phyloP scores from a whole-genome alignment of 345 rosid species.

The sweet orange (Citrus sinensis) region DVS_A1.0 CM039163.1:3846001-3846500 shows the following conservation, averaged over 20 bases:
- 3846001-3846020: not conserved
- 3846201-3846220: not conserved
- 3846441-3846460: not conserved
- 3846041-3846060: not conserved
- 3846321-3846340: not conserved
- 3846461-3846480: not conserved
- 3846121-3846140: not conserved
- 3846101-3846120: not conserved
- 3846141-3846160: too few relatives aligned
- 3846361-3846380: not conserved
- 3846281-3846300: not conserved
- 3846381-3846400: not conserved
- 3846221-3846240: too few relatives aligned
- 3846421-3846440: not conserved
- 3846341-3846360: slow-evolving; percentile 4
- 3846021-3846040: not conserved
- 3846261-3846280: not conserved
- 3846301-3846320: not conserved
- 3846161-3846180: too few relatives aligned
- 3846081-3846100: not conserved
- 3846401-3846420: not conserved
- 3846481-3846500: not conserved
- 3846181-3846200: too few relatives aligned
- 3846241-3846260: too few relatives aligned
- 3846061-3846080: not conserved